Percentiles rank a stretch among this genome's conserved stretches.
phyloP scores from a whole-genome alignment of 2,329 filamentous ascomycete species.

The Teratosphaeriaceae sp. region DNA sequence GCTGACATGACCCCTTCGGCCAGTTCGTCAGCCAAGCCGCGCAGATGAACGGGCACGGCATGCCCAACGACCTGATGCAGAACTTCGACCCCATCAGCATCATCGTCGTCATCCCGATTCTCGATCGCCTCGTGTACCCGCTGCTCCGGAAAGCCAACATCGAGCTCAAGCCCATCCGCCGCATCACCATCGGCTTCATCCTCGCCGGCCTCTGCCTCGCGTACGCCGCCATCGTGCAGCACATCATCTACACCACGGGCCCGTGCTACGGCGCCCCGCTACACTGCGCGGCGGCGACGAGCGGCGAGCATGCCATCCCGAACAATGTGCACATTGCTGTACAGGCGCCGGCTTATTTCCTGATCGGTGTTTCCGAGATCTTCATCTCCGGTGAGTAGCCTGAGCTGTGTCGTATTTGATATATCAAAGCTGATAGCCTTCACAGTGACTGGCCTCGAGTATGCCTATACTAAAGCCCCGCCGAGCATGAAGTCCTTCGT shows the following conservation, averaged over 20 bases:
- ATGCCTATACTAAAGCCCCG: slow-evolving; percentile 43
- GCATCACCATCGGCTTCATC: slow-evolving; percentile 48
- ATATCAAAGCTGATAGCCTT: neutral
- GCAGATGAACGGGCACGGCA: slow-evolving; percentile 40
- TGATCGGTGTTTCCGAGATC: slow-evolving; percentile 41
- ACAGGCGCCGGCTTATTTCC: slow-evolving; percentile 40
- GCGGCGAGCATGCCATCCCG: slow-evolving; percentile 27
- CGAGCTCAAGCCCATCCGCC: slow-evolving; percentile 44
- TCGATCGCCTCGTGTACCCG: slow-evolving; percentile 41
- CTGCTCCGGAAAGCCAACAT: slow-evolving; percentile 36
- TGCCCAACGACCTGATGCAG: slow-evolving; percentile 44
- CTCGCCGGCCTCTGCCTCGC: slow-evolving; percentile 47
- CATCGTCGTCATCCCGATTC: slow-evolving; percentile 41
- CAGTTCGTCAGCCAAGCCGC: slow-evolving; percentile 44
- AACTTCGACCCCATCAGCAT: slow-evolving; percentile 43
- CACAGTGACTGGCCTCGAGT: slow-evolving; percentile 39
- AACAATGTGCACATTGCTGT: slow-evolving; percentile 41
- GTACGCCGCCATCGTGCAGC: slow-evolving; percentile 52
- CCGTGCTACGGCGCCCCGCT: slow-evolving; percentile 46
- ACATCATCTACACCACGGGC: slow-evolving; percentile 47
- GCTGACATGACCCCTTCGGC: slow-evolving; percentile 33
- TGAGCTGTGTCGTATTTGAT: neutral
- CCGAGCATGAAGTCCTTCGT: slow-evolving; percentile 43
- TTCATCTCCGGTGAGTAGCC: slow-evolving; percentile 29
- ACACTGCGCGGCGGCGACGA: slow-evolving; percentile 30